A percentile compares a stretch with the other conserved stretches of the same genome.
Conservation (phyloP, 2,329 filamentous ascomycete species). For the Falciphora oryzae region DNA sequence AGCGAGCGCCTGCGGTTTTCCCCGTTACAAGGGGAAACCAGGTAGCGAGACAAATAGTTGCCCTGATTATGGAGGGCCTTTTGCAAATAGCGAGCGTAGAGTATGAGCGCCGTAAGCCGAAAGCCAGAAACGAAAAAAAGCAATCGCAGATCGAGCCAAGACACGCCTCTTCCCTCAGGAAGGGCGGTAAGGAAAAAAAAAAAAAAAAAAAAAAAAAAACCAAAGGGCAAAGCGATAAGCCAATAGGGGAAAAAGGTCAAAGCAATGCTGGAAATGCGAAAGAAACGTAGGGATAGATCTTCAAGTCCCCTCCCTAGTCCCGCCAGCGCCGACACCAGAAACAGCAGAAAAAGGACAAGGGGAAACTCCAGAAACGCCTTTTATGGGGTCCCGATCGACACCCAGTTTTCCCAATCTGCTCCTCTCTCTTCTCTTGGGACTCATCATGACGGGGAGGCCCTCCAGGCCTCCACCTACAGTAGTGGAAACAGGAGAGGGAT, state of each 20-base stretch:
- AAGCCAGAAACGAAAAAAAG: slow-evolving; percentile 1
- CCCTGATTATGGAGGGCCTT: background rate
- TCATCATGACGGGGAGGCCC: too few relatives aligned
- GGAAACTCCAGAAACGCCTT: slow-evolving; percentile 5
- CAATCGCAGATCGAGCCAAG: background rate
- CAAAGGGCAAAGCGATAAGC: background rate
- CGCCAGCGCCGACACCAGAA: slow-evolving; percentile 2
- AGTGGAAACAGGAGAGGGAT: too few relatives aligned
- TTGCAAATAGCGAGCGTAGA: background rate
- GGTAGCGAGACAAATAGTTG: slow-evolving; percentile 3
- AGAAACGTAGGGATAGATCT: too few relatives aligned
- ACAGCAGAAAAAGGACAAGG: background rate
- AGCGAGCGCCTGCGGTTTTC: slow-evolving; percentile 8
- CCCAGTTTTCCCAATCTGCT: too few relatives aligned
- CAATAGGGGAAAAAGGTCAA: too few relatives aligned
- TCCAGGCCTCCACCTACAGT: too few relatives aligned
- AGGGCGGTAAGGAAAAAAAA: background rate
- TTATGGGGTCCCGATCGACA: slow-evolving; percentile 4
- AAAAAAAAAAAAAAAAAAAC: background rate
- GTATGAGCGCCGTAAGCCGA: background rate
- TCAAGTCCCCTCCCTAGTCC: background rate
- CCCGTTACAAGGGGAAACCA: background rate
- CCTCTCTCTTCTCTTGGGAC: too few relatives aligned
- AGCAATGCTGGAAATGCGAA: too few relatives aligned
- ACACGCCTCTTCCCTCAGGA: background rate